Base-by-base conservation (phyloP, 1,284 basidiomycete species). In the Stereum hirsutum region DNA sequence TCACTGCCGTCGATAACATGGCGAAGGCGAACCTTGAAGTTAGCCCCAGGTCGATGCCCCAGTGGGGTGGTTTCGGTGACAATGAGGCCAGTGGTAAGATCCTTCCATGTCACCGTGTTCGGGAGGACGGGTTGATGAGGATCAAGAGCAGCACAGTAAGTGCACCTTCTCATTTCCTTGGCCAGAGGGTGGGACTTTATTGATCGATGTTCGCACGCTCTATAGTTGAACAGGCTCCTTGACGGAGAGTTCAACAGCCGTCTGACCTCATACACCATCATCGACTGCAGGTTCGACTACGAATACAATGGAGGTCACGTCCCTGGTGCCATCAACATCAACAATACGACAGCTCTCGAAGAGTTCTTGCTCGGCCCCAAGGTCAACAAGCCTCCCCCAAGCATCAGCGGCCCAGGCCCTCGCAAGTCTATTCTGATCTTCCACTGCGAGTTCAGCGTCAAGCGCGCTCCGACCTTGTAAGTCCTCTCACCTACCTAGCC, bases 281-380 rank as follows among this genome's bases (percentile, higher is more conserved):
- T 99, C 55, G 95, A 99, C 66, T 99, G 96, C 62, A 88, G 95
- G 23, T 99, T 99, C 62, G 90, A 92, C 51, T 99, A 97, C 59
- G 96, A 99, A 66, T 97, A 86, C 61, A 73, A 77, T 39, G 95
- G 95, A 10, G 96, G 95, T 0, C 95, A 99, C 65, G 82, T 99
- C 48, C 77, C 78, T 4, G 89, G 92, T 14, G 94, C 96, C 2
- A 72, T 94, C 61, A 98, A 98, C 60, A 79, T 99, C 55, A 89
- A 89, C 58, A 89, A 82, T n/a, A 81, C 84, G 10, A 64, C 75
- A 28, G 79, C 77, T 39, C 78, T 97, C 23, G 91, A 96, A 56
- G 80, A 86, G 31, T 73, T 90, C 44, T 67, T 98, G 32, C 76
- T 97, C 21, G 71, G 78, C 11, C 61, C 57, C 15, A 66, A 60